A percentile compares a stretch with the other conserved stretches of the same genome.
Conservation (phyloP, 2,329 filamentous ascomycete genomes). For the Pseudogymnoascus sp. region DNA sequence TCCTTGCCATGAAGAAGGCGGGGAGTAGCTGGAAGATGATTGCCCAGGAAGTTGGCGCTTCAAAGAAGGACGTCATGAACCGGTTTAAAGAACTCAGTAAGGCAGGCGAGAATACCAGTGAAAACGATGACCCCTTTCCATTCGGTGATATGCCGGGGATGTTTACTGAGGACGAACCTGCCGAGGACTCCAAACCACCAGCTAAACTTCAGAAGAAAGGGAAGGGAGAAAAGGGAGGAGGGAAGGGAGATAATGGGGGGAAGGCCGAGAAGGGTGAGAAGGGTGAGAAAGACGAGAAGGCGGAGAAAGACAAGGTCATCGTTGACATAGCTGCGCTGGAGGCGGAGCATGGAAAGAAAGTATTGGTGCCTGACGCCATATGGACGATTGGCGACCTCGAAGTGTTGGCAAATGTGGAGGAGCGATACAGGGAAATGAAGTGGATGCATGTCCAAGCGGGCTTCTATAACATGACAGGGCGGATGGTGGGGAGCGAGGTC, state of each 20-base stretch:
- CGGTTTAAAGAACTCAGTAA: conserved; percentile 16
- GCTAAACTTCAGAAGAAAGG: not conserved
- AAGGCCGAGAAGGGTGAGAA: not conserved
- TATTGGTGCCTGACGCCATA: conserved; percentile 19
- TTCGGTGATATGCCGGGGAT: conserved; percentile 1
- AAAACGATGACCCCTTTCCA: not conserved
- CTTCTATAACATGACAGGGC: conserved; percentile 28
- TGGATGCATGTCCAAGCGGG: conserved; percentile 27
- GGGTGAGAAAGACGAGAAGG: not conserved
- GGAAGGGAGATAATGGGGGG: not conserved
- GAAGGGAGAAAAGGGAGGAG: conserved; percentile 11
- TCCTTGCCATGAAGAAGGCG: conserved; percentile 22
- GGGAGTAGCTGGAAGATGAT: conserved; percentile 23
- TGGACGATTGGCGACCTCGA: conserved; percentile 26
- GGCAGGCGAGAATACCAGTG: not conserved
- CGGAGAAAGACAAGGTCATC: not conserved
- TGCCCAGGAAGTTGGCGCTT: conserved; percentile 7
- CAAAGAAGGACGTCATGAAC: conserved; percentile 15
- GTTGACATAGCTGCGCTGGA: not conserved
- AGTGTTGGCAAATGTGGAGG: conserved; percentile 23
- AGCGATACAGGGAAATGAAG: conserved; percentile 21
- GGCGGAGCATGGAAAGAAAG: not conserved
- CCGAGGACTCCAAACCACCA: not conserved
- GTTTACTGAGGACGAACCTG: not conserved
- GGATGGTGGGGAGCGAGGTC: conserved; percentile 24